These are phyloP conservation scores for Pisolithus microcarpus DNA, from an alignment of 768 basidiomycete species.

Conservation along the genomic window DNA sequence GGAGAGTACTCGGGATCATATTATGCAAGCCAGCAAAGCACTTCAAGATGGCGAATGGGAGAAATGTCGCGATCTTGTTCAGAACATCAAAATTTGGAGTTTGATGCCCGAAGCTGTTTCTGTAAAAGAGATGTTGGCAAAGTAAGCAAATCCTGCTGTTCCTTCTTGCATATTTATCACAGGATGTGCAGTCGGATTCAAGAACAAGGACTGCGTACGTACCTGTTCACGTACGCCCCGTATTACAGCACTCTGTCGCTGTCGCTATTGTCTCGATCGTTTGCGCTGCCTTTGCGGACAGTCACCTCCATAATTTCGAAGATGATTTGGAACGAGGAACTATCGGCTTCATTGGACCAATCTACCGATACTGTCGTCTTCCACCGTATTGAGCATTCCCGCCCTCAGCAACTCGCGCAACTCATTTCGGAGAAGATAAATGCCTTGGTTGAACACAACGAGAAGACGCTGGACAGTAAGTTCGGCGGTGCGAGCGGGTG, in stretches of 20 bases:
- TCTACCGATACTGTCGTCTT: slow-evolving; percentile 86
- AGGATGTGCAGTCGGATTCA: slow-evolving; percentile 76
- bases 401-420: slow-evolving; percentile 85
- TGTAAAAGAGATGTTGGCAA: slow-evolving; percentile 93
- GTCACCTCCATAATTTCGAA: slow-evolving; percentile 85
- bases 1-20: slow-evolving; percentile 97
- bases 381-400: slow-evolving; percentile 84
- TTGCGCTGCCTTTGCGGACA: slow-evolving; percentile 70
- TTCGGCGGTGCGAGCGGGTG: slow-evolving; percentile 53
- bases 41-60: slow-evolving; percentile 97
- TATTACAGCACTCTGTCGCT: slow-evolving; percentile 91
- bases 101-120: slow-evolving; percentile 83
- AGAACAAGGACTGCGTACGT: slow-evolving; percentile 94
- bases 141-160: slow-evolving; percentile 42
- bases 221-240: slow-evolving; percentile 92
- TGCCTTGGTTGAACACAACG: slow-evolving; percentile 84
- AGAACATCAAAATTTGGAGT: slow-evolving; percentile 97
- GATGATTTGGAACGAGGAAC: slow-evolving; percentile 98
- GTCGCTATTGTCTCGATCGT: slow-evolving; percentile 78
- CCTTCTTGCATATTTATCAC: background rate
- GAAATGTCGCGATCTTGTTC: slow-evolving; percentile 85
- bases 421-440: slow-evolving; percentile 83
- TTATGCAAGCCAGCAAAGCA: slow-evolving; percentile 98
- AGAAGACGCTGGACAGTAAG: slow-evolving; percentile 81
- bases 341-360: slow-evolving; percentile 89